Percentiles rank a stretch among this genome's conserved stretches.
These are phyloP conservation scores for Collariella sp. DNA, from an alignment of 495 filamentous ascomycete species.

Conservation along the genomic window DNA sequence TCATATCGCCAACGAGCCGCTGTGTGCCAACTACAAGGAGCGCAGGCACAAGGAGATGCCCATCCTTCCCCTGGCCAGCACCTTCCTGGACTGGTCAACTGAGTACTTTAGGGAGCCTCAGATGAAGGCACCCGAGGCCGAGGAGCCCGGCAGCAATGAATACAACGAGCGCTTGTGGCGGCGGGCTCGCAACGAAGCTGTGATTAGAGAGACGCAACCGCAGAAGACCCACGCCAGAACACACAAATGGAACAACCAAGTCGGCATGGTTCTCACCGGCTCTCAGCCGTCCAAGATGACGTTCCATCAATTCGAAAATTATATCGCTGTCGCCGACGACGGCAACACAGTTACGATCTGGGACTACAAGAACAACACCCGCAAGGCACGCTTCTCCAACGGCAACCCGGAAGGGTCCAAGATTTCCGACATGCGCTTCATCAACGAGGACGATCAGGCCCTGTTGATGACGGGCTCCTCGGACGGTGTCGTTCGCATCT, in stretches of 20 bases:
- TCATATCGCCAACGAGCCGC: constrained; percentile 64
- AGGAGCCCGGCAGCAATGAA: constrained; percentile 93
- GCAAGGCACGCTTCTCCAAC: constrained; percentile 81
- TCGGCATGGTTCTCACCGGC: constrained; percentile 72
- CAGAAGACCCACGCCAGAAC: constrained; percentile 79
- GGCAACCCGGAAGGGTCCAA: constrained; percentile 84
- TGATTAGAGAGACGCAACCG: constrained; percentile 83
- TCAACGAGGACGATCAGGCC: constrained; percentile 97
- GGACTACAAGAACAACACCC: constrained; percentile 74
- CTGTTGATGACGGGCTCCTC: constrained; percentile 90
- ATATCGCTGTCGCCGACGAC: constrained; percentile 89
- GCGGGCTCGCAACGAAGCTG: constrained; percentile 82
- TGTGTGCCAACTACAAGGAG: constrained; percentile 60
- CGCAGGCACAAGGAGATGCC: constrained; percentile 48
- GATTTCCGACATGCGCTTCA: constrained; percentile 89
- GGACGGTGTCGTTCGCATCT: constrained; percentile 90
- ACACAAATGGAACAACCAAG: constrained; percentile 71
- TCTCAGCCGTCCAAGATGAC: constrained; percentile 85
- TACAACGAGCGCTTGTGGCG: constrained; percentile 96
- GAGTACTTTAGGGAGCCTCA: constrained; percentile 99
- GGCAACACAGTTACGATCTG: constrained; percentile 82
- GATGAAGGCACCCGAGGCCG: constrained; percentile 92
- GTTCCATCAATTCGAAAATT: constrained; percentile 96
- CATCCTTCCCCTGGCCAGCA: constrained; percentile 64
- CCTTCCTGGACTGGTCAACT: constrained; percentile 89